Conservation (phyloP, 2,329 filamentous ascomycete genomes). For the Exophiala viscosa region DNA sequence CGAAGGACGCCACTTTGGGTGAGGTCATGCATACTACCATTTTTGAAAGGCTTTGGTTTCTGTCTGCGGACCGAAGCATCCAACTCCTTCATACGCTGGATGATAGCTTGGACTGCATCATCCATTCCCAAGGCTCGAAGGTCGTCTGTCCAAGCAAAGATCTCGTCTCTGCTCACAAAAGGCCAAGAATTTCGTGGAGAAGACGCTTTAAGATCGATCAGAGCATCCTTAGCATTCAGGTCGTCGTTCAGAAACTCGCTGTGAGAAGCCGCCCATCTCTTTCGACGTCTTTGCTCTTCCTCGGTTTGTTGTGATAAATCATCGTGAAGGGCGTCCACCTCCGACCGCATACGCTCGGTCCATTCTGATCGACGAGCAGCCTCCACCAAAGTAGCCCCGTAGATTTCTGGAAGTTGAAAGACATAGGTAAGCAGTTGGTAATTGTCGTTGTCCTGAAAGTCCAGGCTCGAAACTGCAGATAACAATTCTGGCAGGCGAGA, state of each 20-base stretch:
- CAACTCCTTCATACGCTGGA: constrained; percentile 73
- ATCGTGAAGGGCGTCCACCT: constrained; percentile 83
- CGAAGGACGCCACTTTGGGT: constrained; percentile 82
- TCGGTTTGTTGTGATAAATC: constrained; percentile 90
- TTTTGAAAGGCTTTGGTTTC: constrained; percentile 85
- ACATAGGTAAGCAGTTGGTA: constrained; percentile 79
- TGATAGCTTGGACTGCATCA: constrained; percentile 65
- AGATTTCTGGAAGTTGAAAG: constrained; percentile 79
- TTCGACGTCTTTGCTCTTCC: constrained; percentile 82
- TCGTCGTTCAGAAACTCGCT: constrained; percentile 27
- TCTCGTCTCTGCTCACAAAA: constrained; percentile 66
- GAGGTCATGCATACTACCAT: constrained; percentile 89
- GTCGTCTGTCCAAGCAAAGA: constrained; percentile 67
- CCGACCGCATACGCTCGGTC: constrained; percentile 82
- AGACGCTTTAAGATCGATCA: constrained; percentile 79
- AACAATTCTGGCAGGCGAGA: constrained; percentile 69
- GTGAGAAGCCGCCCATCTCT: constrained; percentile 70
- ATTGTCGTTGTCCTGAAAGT: constrained; percentile 70
- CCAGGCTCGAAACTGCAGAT: constrained; percentile 66
- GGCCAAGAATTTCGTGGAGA: constrained; percentile 82
- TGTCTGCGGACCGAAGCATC: constrained; percentile 81
- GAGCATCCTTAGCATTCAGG: constrained; percentile 46
- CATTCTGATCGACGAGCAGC: constrained; percentile 83
- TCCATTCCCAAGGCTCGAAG: constrained; percentile 64
- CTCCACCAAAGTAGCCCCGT: constrained; percentile 83